phyloP scores from a whole-genome alignment of 495 filamentous ascomycete genomes.

The Umbilicaria muhlenbergii region DNA sequence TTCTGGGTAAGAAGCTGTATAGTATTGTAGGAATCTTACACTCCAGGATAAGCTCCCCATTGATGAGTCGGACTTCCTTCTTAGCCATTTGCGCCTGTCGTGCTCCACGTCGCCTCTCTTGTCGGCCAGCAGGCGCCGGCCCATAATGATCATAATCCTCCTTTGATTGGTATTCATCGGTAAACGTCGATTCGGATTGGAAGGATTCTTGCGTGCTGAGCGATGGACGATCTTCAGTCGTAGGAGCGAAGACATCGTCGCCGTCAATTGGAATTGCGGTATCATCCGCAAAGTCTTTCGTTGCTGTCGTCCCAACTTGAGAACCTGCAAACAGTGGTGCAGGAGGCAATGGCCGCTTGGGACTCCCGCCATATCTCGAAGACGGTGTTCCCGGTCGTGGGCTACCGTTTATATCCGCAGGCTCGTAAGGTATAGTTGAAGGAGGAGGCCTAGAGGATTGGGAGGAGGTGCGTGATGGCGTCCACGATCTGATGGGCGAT shows the following conservation, averaged over 20 bases:
- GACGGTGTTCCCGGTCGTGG: slow-evolving; percentile 84
- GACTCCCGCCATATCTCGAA: slow-evolving; percentile 71
- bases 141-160: slow-evolving; percentile 50
- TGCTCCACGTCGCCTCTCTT: slow-evolving; percentile 68
- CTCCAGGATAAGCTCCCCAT: slow-evolving; percentile 92
- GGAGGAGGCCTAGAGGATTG: slow-evolving; percentile 58
- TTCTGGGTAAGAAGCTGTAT: slow-evolving; percentile 81
- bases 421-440: slow-evolving; percentile 59
- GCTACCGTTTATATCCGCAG: slow-evolving; percentile 72
- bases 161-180: slow-evolving; percentile 34
- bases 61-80: slow-evolving; percentile 90
- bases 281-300: slow-evolving; percentile 22
- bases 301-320: slow-evolving; percentile 26
- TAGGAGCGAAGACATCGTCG: slow-evolving; percentile 62
- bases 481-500: slow-evolving; percentile 58
- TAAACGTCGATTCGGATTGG: slow-evolving; percentile 50
- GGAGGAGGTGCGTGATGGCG: slow-evolving; percentile 45
- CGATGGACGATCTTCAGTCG: slow-evolving; percentile 23
- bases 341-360: slow-evolving; percentile 74
- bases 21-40: slow-evolving; percentile 98
- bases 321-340: slow-evolving; percentile 63
- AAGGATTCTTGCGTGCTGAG: slow-evolving; percentile 45
- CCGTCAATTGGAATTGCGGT: slow-evolving; percentile 40
- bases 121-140: slow-evolving; percentile 69
- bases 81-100: slow-evolving; percentile 77